Conservation (phyloP, 108 stramenopile genomes). For the Pseudonitzschia pungens region DNA sequence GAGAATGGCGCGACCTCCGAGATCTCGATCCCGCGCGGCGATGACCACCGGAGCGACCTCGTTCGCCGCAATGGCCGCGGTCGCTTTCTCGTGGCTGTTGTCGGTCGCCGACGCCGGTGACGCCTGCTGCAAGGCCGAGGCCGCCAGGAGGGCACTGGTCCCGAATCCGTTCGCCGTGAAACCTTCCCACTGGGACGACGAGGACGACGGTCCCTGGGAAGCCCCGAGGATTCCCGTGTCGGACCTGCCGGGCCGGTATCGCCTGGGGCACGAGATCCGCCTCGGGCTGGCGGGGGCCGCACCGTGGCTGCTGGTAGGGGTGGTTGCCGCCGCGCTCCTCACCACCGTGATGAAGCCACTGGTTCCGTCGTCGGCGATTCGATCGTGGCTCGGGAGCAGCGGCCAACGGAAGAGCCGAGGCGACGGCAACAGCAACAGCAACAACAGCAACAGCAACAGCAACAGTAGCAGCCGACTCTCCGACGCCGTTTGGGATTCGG, state of each 20-base stretch:
- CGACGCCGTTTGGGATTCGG: neutral
- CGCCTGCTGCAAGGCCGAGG: slow-evolving; percentile 10
- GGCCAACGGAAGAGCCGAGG: neutral
- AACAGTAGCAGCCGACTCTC: neutral
- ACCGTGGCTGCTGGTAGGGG: slow-evolving; percentile 20
- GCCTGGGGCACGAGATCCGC: slow-evolving; percentile 8
- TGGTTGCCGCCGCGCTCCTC: slow-evolving; percentile 15
- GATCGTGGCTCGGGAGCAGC: neutral
- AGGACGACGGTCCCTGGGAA: slow-evolving; percentile 35
- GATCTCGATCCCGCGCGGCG: no score
- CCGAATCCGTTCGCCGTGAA: slow-evolving; percentile 8
- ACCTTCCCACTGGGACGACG: slow-evolving; percentile 30
- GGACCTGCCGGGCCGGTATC: slow-evolving; percentile 2
- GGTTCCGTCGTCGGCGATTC: neutral
- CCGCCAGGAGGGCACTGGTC: neutral
- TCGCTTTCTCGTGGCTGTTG: neutral
- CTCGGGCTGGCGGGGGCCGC: slow-evolving; percentile 10
- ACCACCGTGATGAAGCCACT: slow-evolving; percentile 9
- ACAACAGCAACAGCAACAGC: neutral
- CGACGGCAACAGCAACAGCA: no score
- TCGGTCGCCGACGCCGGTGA: slow-evolving; percentile 5
- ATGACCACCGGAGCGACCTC: no score
- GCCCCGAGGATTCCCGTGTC: slow-evolving; percentile 7
- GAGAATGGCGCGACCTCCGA: no score
- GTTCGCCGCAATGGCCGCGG: no score